Base-by-base conservation (phyloP, 805 yeast species). In the Pachysolen tannophilus region DNA sequence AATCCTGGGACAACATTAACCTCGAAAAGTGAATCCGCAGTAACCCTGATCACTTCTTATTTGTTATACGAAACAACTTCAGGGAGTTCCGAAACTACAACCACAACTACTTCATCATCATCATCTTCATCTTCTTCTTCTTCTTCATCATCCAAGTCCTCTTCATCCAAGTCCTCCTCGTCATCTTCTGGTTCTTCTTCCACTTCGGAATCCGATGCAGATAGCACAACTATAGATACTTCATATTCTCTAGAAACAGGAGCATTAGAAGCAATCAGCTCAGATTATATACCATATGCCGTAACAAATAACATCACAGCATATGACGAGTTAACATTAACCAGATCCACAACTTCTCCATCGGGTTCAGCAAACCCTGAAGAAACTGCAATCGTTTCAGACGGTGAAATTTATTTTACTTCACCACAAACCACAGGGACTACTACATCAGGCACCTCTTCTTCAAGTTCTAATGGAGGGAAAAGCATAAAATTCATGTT, bases 211-310 rank as follows among this genome's bases (percentile, higher is more conserved):
- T n/a, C 42, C 2, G 26, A 32, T 5, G 26, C 41, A 5, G 16
- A 23, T 14, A 28, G 42, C 21, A 29, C 32, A 8, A 20, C 36
- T 14, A 29, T 33, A 25, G 19, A 28, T 20, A 32, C 43, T 17
- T 28, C 41, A n/a, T 16, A 26, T 3, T 14, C 19, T 8, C 9
- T 32, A 16, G 26, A 25, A 14, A 13, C 25, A 5, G 19, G 16
- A 9, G 13, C 46, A 44, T n/a, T n/a, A n/a, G n/a, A n/a, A 29
- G 36, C 46, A 4, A 57, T 59, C 8, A 23, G 30, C 5, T 48
- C 58, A 2, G 55, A 54, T n/a, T 33, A 30, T 11, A 60, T 60
- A 15, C 65, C 65, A 20, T 48, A 43, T 26, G 63, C 61, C 1
- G 17, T 24, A 10, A 30, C 43, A 6, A 52, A 50, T 35, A 53